Base-by-base conservation (phyloP, 495 filamentous ascomycete genomes). In the Annulohypoxylon stygium region DNA sequence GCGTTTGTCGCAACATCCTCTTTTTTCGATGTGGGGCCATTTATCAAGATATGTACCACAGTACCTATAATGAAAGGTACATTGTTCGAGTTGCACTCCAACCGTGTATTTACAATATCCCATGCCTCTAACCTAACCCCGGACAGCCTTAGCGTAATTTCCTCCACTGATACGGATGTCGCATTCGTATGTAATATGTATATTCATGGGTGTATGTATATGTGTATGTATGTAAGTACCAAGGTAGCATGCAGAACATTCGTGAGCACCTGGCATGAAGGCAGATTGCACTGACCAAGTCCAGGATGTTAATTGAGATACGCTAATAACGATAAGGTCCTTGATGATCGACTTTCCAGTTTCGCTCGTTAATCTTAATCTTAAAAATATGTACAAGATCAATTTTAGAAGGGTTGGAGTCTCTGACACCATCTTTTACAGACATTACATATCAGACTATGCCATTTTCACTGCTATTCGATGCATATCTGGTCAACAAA, bases 1-100 rank as follows among this genome's bases (percentile, higher is more conserved):
- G 72, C 72, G 67, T 75, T 67, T 75, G 47, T 70, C 58, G 67
- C 63, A 67, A 70, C 71, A 67, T 74, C 71, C 67, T 69, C 26
- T 57, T 39, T 23, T 60, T 41, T 41, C 0, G 7, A 18, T 60
- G 33, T 18, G 30, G 33, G 20, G 7, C 7, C 30, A 30, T 6
- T 30, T 30, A 30, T 30, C 30, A 4, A 30, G 30, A 30, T 18
- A 57, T 16, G 25, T 54, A 54, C 50, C 23, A 51, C 11, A 26
- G 48, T 26, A 57, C 20, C 25, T 57, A 57, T 26, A 55, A 11
- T 33, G 25, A 30, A 3, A 30, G 48, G 23, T 51, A 51, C 48
- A 3, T 34, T 34, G 43, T 53, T 20, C 20, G 16, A 10, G 14
- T 18, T 11, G 6, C 43, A 48, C 71, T n/a, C 66, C 57, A 2